Conservation (phyloP, 768 basidiomycete species). For the Serendipita sp. region DNA sequence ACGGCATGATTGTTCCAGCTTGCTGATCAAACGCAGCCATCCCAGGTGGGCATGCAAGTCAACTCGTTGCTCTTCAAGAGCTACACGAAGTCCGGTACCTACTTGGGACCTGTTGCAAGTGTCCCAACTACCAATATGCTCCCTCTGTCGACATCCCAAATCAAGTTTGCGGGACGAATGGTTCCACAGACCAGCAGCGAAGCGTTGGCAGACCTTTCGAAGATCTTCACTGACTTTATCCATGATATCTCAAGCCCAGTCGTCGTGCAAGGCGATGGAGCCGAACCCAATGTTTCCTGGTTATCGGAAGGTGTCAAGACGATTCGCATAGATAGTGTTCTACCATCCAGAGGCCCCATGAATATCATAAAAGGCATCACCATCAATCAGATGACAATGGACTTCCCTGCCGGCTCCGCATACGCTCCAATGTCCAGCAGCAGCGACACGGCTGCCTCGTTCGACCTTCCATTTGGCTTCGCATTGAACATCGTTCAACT, state of each 20-base stretch:
- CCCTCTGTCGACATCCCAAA: slow-evolving; percentile 34
- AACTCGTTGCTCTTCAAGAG: slow-evolving; percentile 47
- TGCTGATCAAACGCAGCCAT: slow-evolving; percentile 30
- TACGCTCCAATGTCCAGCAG: slow-evolving; percentile 45
- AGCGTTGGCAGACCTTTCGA: slow-evolving; percentile 43
- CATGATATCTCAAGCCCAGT: slow-evolving; percentile 49
- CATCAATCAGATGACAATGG: slow-evolving; percentile 41
- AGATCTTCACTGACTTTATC: slow-evolving; percentile 56
- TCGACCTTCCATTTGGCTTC: slow-evolving; percentile 54
- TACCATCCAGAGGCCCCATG: slow-evolving; percentile 48
- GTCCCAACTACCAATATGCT: slow-evolving; percentile 35
- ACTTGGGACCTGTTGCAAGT: slow-evolving; percentile 45
- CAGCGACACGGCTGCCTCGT: slow-evolving; percentile 42
- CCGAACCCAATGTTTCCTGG: slow-evolving; percentile 49
- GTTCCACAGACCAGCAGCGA: slow-evolving; percentile 39
- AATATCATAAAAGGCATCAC: slow-evolving; percentile 48
- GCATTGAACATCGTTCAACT: slow-evolving; percentile 50
- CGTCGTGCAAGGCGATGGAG: slow-evolving; percentile 41
- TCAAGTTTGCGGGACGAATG: slow-evolving; percentile 47
- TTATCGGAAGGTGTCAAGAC: slow-evolving; percentile 54
- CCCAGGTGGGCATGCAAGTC: slow-evolving; percentile 57
- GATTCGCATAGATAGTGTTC: slow-evolving; percentile 38
- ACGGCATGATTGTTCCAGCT: slow-evolving; percentile 21
- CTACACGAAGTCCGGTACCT: slow-evolving; percentile 25
- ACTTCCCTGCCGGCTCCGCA: slow-evolving; percentile 42